Evolutionary conservation across 2,329 filamentous ascomycete species (phyloP).

Genomic region (Aquanectria penicillioides): DNA sequence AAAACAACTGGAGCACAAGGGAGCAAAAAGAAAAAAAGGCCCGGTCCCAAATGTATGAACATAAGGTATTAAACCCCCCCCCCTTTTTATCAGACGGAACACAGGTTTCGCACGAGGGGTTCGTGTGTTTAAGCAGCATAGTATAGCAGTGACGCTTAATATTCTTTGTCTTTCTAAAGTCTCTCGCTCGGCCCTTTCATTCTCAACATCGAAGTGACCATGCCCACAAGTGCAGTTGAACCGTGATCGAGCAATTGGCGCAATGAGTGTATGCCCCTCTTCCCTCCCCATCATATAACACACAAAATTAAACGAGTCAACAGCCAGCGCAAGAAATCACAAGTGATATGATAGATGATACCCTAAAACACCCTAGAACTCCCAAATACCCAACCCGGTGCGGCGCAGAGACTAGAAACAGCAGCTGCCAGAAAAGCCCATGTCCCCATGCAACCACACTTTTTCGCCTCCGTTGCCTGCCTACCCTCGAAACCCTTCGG

Average conservation of each 20-base stretch:
- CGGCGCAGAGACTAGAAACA: constrained; percentile 13
- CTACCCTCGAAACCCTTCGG: constrained; percentile 3
- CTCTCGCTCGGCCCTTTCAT: too few species aligned
- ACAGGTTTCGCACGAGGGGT: background rate
- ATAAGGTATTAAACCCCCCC: background rate
- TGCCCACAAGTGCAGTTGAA: too few species aligned
- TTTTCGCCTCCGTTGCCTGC: constrained; percentile 3
- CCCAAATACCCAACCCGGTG: constrained; percentile 13
- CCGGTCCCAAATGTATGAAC: constrained; percentile 9
- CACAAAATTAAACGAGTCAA: background rate
- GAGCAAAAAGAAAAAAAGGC: background rate
- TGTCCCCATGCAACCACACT: constrained; percentile 7
- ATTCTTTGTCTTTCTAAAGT: too few species aligned
- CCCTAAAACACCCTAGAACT: constrained; percentile 24
- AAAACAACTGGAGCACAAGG: background rate
- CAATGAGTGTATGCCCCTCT: too few species aligned
- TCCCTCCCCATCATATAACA: too few species aligned
- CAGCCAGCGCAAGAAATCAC: constrained; percentile 5
- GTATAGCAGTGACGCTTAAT: background rate
- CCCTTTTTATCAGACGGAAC: background rate
- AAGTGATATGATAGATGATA: constrained; percentile 16
- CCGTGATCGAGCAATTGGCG: too few species aligned
- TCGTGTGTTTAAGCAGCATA: background rate
- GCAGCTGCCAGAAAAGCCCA: constrained; percentile 10
- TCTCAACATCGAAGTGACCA: too few species aligned